Evolutionary conservation across 1,284 basidiomycete species (phyloP), one percentile per base, ranked within the genome.

Genomic region (Microbotryum saponariae): DNA sequence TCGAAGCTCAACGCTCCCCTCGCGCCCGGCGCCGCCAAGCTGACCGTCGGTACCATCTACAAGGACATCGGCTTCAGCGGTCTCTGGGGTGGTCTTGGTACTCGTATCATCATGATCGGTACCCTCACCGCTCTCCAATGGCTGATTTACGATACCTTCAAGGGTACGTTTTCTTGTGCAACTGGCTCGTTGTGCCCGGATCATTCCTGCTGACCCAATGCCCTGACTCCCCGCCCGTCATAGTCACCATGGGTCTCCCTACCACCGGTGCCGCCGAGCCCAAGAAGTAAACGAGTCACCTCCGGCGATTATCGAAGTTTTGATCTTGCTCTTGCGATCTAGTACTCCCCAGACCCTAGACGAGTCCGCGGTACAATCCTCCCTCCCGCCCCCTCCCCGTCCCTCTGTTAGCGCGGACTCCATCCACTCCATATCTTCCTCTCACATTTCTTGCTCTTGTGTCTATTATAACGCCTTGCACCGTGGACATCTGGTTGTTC

Each of bases 111-210:
- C 54, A 71, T 70, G 70, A 69, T 71, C 55, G 72, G 73, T 59
- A 72, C 73, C 57, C 68, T 74, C 58, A 74, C 73, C 56, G 73
- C 71, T 27, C 69, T 74, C 46, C 73, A 74, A 68, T 74, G 73
- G 73, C 62, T 72, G 62, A 70, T 73, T 54, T 73, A 73, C 67
- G 73, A 71, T 61, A 64, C 65, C 20, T 68, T 68, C 64, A 71
- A 71, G 63, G 63, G 62, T 31, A 18, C 61, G 52, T 60, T 29
- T 6, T 42, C 12, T 3, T 16, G 16, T 42, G 37, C 37, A 12
- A 42, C 37, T 5, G 16, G 37, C 16, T 6, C 48, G 59, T 56
- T 54, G 56, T 37, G 25, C 29, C 42, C 31, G 25, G 20, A 20
- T 46, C 21, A 18, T 25, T 56, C 21, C 45, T 42, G 23, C 51